These are phyloP conservation scores for Candida piceae DNA, from an alignment of 805 yeast species.

Conservation along the genomic window DNA sequence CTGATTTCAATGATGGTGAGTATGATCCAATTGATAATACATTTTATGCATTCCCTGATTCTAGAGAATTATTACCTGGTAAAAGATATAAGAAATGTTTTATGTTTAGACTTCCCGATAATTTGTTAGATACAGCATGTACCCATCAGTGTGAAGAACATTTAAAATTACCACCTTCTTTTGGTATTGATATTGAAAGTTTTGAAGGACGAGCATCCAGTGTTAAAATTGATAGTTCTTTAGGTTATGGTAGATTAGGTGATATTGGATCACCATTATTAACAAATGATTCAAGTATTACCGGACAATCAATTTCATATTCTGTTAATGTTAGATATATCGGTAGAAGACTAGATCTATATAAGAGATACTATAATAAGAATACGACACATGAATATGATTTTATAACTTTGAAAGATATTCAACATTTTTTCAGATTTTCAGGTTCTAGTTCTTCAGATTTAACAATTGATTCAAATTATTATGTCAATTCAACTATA, in stretches of 20 bases:
- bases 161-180: conserved; percentile 35
- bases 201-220: conserved; percentile 19
- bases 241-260: conserved; percentile 54
- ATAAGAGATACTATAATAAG: conserved; percentile 18
- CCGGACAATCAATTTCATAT: conserved; percentile 43
- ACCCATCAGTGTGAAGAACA: conserved; percentile 35
- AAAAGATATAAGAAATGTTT: conserved; percentile 49
- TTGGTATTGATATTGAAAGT: conserved; percentile 31
- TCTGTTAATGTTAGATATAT: conserved; percentile 51
- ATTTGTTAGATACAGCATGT: conserved; percentile 50
- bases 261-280: conserved; percentile 48
- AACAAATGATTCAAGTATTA: conserved; percentile 41
- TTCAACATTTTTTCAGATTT: conserved; percentile 19
- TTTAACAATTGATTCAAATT: conserved; percentile 1
- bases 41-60: conserved; percentile 37
- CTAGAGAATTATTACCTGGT: conserved; percentile 42
- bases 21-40: conserved; percentile 26
- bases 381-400: conserved; percentile 21
- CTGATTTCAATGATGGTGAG: conserved; percentile 1
- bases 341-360: conserved; percentile 36
- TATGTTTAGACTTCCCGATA: conserved; percentile 49
- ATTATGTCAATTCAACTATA: conserved; percentile 6
- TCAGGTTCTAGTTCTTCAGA: no score
- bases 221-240: conserved; percentile 30
- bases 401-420: conserved; percentile 21